phyloP scores from a whole-genome alignment of 345 rosid species.

The Linum usitatissimum region DNA sequence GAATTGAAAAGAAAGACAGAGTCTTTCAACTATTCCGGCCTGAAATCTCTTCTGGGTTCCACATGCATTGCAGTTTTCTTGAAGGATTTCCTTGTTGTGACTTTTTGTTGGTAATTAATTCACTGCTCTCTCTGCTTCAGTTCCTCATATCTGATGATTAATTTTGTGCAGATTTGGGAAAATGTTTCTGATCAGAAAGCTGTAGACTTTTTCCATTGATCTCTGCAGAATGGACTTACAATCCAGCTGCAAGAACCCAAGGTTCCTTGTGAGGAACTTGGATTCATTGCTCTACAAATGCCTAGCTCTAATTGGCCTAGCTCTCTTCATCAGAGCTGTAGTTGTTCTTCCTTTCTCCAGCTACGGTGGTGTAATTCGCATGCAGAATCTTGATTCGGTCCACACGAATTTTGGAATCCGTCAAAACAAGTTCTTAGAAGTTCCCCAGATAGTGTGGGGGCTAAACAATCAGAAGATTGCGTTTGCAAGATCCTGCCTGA shows the following conservation, averaged over 20 bases:
- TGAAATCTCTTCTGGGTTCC: neutral
- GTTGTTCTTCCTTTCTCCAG: conserved; percentile 32
- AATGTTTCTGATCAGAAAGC: neutral
- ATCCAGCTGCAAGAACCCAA: conserved; percentile 5
- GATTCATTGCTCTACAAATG: conserved; percentile 46
- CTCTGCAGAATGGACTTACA: neutral
- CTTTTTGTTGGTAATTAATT: neutral
- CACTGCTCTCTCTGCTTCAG: no score
- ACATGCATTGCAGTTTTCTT: neutral
- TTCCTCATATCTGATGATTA: no score
- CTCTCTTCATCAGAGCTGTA: conserved; percentile 41
- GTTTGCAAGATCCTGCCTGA: conserved; percentile 87
- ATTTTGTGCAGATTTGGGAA: neutral
- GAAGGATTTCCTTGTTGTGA: neutral
- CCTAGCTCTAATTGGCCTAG: conserved; percentile 35
- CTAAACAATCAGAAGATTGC: conserved; percentile 95
- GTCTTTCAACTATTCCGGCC: neutral
- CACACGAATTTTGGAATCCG: conserved; percentile 33
- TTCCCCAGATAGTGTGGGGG: conserved; percentile 98
- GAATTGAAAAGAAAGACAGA: neutral
- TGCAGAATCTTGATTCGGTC: conserved; percentile 15
- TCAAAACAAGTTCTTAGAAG: conserved; percentile 58
- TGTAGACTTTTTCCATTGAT: neutral
- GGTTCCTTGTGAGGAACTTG: conserved; percentile 12
- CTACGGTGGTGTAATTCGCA: conserved; percentile 12